Conservation (phyloP, 352 stramenopile genomes). For the Peronospora farinosa region DNA sequence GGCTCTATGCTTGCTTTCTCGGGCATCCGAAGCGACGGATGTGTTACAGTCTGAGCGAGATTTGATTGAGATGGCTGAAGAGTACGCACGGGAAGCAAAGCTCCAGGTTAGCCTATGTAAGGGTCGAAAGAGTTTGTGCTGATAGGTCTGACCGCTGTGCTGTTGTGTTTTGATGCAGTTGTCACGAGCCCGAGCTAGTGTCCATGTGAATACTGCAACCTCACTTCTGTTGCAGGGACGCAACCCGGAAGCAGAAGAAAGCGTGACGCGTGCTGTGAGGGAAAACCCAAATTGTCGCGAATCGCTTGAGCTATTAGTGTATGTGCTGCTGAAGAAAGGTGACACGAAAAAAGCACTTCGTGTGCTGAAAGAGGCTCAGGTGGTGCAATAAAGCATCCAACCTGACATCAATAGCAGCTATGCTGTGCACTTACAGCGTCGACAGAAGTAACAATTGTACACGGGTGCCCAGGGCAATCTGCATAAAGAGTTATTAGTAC, state of each 20-base stretch:
- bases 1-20: conserved; percentile 84
- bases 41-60: conserved; percentile 66
- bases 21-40: conserved; percentile 70
- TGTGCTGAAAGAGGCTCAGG: conserved; percentile 81
- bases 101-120: conserved; percentile 39
- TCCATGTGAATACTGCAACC: conserved; percentile 84
- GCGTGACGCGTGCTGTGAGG: conserved; percentile 73
- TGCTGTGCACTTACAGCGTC: neutral
- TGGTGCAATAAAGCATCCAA: conserved; percentile 40
- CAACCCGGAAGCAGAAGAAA: conserved; percentile 72
- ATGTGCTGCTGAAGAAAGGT: conserved; percentile 84
- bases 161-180: conserved; percentile 25
- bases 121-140: neutral
- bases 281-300: conserved; percentile 77
- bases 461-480: conserved; percentile 14
- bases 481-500: conserved; percentile 17
- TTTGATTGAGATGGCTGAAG: conserved; percentile 67
- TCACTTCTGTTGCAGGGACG: conserved; percentile 69
- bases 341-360: conserved; percentile 85
- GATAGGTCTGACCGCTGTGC: neutral
- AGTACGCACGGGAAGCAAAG: conserved; percentile 72
- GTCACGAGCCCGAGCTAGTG: conserved; percentile 58
- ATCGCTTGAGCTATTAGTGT: conserved; percentile 82
- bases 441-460: conserved; percentile 25
- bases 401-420: conserved; percentile 5